Base-by-base conservation (phyloP, 1,284 basidiomycete species). In the Cryptococcus hybrid region DNA sequence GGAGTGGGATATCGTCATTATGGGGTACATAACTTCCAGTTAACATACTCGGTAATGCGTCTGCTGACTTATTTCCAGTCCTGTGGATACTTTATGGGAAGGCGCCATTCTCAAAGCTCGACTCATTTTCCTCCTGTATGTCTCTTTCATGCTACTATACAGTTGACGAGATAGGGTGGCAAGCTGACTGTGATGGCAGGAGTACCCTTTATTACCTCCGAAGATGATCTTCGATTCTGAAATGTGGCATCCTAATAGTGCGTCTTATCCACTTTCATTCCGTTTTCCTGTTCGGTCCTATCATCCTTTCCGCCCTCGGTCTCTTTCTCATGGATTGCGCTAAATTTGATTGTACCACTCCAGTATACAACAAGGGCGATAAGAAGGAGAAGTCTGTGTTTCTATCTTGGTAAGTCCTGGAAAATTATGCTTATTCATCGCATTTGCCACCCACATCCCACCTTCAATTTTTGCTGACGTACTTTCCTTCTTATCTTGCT, bases 231-330 rank as follows among this genome's bases (percentile, higher is more conserved):
- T 99, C 76, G 84, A 89, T 63, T 93, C 93, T 5, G 86, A 87
- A 60, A 98, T 99, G 94, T 98, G 95, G 95, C 95, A 99, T 79
- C 95, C 96, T 11, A 99, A 97, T 78, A 91, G 94, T 95, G 64
- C 70, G 85, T 76, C 7, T 35, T 12, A n/a, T 51, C 42, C 18
- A 8, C 34, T 11, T 13, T 15, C 15, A 35, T 47, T 36, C 15
- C 8, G 35, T n/a, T 39, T 9, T n/a, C 39, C 6, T 7, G 3
- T 15, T 40, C 36, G 9, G 15, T 18, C 11, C n/a, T 48, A 13
- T n/a, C 35, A 36, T 37, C 35, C 35, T 40, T 47, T 47, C 36
- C 13, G 46, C n/a, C 47, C 12, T 43, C 35, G 44, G 13, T 35
- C 38, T 18, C 3, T 18, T 18, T 18, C 18, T 18, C 18, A 18